Evolutionary conservation across 352 stramenopile genomes (phyloP).

Genomic region (Phytopythium oedochilum): DNA sequence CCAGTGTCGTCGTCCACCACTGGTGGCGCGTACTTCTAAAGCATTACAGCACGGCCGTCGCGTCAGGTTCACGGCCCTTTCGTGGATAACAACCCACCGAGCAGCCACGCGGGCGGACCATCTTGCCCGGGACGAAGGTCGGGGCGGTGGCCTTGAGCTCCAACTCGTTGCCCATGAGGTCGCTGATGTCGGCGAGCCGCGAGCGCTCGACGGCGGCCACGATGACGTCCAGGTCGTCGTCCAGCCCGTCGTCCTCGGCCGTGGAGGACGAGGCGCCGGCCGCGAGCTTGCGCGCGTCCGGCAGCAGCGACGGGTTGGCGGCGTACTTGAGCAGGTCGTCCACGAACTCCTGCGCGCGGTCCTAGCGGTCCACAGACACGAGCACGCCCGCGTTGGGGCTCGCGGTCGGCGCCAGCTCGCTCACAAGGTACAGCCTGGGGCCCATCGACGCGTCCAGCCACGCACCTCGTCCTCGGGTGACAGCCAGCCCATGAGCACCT

Average conservation of each 20-base stretch:
- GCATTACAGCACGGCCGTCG: too few relatives aligned
- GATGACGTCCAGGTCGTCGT: constrained; percentile 9
- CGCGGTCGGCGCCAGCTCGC: too few relatives aligned
- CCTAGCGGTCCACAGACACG: constrained; percentile 14
- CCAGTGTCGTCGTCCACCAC: constrained; percentile 7
- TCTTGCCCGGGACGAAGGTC: constrained; percentile 51
- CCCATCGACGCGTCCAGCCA: too few relatives aligned
- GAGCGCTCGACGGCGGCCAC: constrained; percentile 3
- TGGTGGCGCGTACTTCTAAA: constrained; percentile 3
- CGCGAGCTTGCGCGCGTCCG: constrained; percentile 23
- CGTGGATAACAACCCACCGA: too few relatives aligned
- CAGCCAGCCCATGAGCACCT: constrained; percentile 84
- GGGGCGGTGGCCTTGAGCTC: constrained; percentile 74
- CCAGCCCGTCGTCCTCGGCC: constrained; percentile 17
- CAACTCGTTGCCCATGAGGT: constrained; percentile 28
- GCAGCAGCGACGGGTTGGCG: constrained; percentile 49
- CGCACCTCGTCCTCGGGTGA: constrained; percentile 65
- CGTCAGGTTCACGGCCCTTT: too few relatives aligned
- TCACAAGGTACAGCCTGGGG: too few relatives aligned
- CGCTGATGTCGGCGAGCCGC: constrained; percentile 29
- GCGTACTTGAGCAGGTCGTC: constrained; percentile 59
- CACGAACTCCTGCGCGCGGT: constrained; percentile 62
- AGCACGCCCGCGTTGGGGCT: background rate
- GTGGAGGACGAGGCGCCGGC: constrained; percentile 14
- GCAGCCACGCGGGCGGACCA: too few relatives aligned